phyloP scores from a whole-genome alignment of 495 filamentous ascomycete genomes.

The Neurospora tetrasperma region DNA sequence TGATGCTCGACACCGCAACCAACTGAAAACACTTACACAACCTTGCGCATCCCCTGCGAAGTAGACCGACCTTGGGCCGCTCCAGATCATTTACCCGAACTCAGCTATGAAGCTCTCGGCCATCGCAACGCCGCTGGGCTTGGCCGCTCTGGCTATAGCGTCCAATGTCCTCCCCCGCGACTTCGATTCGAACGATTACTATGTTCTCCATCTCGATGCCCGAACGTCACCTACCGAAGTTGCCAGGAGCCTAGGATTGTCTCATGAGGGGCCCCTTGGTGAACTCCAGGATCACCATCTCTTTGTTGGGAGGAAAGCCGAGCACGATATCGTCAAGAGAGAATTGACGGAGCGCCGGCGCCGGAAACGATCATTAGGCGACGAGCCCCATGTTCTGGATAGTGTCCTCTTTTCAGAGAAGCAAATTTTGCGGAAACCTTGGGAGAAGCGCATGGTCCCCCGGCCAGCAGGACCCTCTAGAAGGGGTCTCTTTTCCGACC shows the following conservation, averaged over 20 bases:
- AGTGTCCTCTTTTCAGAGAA: conserved; percentile 73
- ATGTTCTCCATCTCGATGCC: conserved; percentile 71
- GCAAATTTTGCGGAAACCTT: conserved; percentile 55
- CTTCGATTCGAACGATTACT: conserved; percentile 73
- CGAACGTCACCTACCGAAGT: conserved; percentile 57
- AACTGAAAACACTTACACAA: not conserved
- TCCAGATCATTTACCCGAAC: conserved; percentile 6
- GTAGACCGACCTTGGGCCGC: not conserved
- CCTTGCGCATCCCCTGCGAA: not conserved
- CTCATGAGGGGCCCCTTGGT: conserved; percentile 76
- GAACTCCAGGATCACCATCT: conserved; percentile 75
- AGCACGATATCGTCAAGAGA: conserved; percentile 51
- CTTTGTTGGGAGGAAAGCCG: conserved; percentile 59
- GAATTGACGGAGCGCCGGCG: conserved; percentile 48
- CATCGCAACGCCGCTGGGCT: conserved; percentile 26
- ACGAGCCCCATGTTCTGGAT: conserved; percentile 49
- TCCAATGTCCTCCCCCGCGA: conserved; percentile 27
- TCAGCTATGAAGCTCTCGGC: conserved; percentile 33
- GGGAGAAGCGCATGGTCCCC: conserved; percentile 66
- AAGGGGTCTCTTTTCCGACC: conserved; percentile 4
- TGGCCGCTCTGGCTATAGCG: conserved; percentile 34
- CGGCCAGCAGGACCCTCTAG: conserved; percentile 2
- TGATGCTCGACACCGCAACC: not conserved
- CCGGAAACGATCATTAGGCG: conserved; percentile 44
- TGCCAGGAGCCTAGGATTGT: conserved; percentile 60